Percentiles rank a stretch among this genome's conserved stretches.
These are phyloP conservation scores for Galium porrigens DNA, from an alignment of 305 asterid species.

Conservation along the genomic window DNA sequence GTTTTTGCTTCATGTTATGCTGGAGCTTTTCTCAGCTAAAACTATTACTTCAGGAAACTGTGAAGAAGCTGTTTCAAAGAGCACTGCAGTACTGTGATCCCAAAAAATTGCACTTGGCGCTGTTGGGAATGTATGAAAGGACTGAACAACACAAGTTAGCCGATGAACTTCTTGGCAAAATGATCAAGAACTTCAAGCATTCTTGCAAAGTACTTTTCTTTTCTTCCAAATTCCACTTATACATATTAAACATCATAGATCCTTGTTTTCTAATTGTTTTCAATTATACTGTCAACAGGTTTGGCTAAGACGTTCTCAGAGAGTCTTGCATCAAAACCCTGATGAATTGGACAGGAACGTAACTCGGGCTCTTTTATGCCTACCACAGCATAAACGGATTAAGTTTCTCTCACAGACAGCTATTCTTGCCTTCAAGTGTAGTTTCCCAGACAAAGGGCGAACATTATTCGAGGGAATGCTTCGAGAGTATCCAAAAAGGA, in stretches of 20 bases:
- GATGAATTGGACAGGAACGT: constrained; percentile 55
- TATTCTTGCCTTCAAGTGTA: constrained; percentile 71
- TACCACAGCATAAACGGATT: constrained; percentile 66
- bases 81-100: constrained; percentile 82
- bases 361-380: constrained; percentile 60
- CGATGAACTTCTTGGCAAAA: constrained; percentile 63
- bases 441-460: constrained; percentile 82
- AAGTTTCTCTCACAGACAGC: constrained; percentile 68
- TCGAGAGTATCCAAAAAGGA: constrained; percentile 80
- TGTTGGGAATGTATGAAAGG: constrained; percentile 70
- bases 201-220: constrained; percentile 56
- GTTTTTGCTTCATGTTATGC: constrained; percentile 1
- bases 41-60: constrained; percentile 51
- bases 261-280: background rate
- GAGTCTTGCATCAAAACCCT: constrained; percentile 35
- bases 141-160: constrained; percentile 57
- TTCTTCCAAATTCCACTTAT: background rate
- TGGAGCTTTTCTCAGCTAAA: background rate
- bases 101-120: constrained; percentile 68
- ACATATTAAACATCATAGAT: background rate
- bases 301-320: constrained; percentile 60
- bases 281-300: constrained; percentile 32
- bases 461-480: constrained; percentile 79
- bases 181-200: constrained; percentile 66
- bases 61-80: constrained; percentile 54